Base-by-base conservation (phyloP, 495 filamentous ascomycete genomes). In the Trichoderma asperelloides region DNA sequence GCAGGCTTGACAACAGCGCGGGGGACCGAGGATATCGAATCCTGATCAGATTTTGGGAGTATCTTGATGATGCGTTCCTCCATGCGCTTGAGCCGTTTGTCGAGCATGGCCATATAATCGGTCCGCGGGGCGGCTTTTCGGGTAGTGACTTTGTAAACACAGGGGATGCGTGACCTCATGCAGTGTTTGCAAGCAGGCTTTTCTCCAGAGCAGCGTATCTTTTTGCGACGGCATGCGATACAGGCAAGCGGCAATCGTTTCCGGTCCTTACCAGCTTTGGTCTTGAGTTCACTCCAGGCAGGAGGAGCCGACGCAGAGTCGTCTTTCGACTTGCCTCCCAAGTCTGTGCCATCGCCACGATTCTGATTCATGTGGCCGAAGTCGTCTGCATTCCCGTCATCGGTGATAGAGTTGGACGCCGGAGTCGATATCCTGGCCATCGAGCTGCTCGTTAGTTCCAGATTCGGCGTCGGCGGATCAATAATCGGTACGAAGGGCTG, bases 101-200 rank as follows among this genome's bases (percentile, higher is more conserved):
- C 95, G 69, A 98, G 77, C 94, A 97, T 98, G 18, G 94, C 94
- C 95, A 98, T 98, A 76, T 98, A 98, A 76, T 98, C 95, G 18
- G 94, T 97, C 67, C 95, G 84, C 45, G 95, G 94, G n/a, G 93
- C 92, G 2, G 93, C 93, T 75, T 97, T 98, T 69, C 95, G 82
- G 12, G 93, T 92, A 0, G 94, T 97, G 60, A 96, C 91, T 73
- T 98, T 98, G 83, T 98, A 98, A n/a, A 98, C 92, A 75, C 95
- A 98, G 6, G 95, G 94, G 71, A 96, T 96, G 49, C 95, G 86
- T 66, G 92, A 96, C 64, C 93, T 85, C 67, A 96, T 85, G 76
- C 95, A 98, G 80, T 98, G 95, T 74, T 96, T 96, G 80, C 95
- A 98, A 1, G 93, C 91, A 15, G 95, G 95, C 77, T 96, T 97